Evolutionary conservation across 768 basidiomycete genomes (phyloP), one percentile per base, ranked within the genome.

Genomic region (Suillus subluteus): DNA sequence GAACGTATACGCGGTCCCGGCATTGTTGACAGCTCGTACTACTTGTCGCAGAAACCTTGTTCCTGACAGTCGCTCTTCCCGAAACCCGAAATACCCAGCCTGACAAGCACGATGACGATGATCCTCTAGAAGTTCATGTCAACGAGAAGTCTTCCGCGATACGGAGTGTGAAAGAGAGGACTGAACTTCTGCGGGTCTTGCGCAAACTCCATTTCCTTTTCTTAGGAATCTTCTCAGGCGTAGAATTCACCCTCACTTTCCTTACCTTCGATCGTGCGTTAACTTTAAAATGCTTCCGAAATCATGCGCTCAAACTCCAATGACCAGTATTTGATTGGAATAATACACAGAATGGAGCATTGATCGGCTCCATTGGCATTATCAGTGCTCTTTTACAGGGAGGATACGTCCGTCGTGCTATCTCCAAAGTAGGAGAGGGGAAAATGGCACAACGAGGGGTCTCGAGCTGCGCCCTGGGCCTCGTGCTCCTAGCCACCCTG

Each of bases 201-300:
- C 88, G 90, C 46, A 78, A 80, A 54, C 76, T 93, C 18, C 96
- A 99, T 75, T 91, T 95, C 75, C 77, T 89, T 56, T 99, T 98
- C 82, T 81, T 99, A 67, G 86, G 90, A 62, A 75, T 97, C 61
- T 99, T 99, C 78, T 96, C 96, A 2, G 97, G 96, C 15, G 87
- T 98, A 61, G 97, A 99, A 75, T 98, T 98, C 78, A 99, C 97
- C 0, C 82, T 99, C 26, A 97, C 95, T 0, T 99, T 99, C 83
- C 82, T 98, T 58, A 98, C 92, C 2, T 96, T 94, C 72, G 93
- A 95, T 75, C 78, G 94, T 91, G 79, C 76, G 90, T 83, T 58
- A 32, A 69, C 21, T 12, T 68, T 65, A 68, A 13, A 66, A 7
- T 63, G 18, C 61, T 32, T 50, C 55, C 38, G 21, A 38, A 15